These are phyloP conservation scores for Monosiga brevicollis DNA, from an alignment of 78 protist genomes.

Conservation along the genomic window DNA sequence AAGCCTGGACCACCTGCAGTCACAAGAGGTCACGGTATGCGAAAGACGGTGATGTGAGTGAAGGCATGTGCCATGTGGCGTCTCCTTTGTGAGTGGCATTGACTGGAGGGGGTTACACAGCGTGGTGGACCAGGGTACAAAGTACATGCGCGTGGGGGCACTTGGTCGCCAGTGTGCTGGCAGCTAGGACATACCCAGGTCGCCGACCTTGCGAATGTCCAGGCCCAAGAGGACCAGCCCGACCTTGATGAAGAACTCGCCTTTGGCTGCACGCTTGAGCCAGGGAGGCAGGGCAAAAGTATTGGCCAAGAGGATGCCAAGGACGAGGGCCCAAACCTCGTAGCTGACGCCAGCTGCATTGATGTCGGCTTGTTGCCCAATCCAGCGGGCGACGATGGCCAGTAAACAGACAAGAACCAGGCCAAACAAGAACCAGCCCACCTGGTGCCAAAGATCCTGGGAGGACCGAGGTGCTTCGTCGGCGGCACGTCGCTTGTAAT, in stretches of 20 bases:
- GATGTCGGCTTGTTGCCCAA: background rate
- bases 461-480: background rate
- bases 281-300: background rate
- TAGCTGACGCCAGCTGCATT: background rate
- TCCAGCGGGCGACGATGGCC: background rate
- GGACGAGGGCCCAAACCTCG: background rate
- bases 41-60: too few species aligned
- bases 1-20: background rate
- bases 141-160: too few species aligned
- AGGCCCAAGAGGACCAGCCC: background rate
- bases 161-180: too few species aligned
- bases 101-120: too few species aligned
- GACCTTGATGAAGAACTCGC: background rate
- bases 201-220: background rate
- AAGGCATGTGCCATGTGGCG: too few species aligned
- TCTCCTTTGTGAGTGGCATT: too few species aligned
- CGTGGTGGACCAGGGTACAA: too few species aligned
- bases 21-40: too few species aligned
- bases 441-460: background rate
- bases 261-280: background rate
- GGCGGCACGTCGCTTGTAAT: background rate
- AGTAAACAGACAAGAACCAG: background rate
- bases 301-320: background rate
- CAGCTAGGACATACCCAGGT: background rate
- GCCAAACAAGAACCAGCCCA: background rate